Evolutionary conservation across 257 asterid genomes (phyloP).

Genomic region (Voacanga thouarsii): DNA sequence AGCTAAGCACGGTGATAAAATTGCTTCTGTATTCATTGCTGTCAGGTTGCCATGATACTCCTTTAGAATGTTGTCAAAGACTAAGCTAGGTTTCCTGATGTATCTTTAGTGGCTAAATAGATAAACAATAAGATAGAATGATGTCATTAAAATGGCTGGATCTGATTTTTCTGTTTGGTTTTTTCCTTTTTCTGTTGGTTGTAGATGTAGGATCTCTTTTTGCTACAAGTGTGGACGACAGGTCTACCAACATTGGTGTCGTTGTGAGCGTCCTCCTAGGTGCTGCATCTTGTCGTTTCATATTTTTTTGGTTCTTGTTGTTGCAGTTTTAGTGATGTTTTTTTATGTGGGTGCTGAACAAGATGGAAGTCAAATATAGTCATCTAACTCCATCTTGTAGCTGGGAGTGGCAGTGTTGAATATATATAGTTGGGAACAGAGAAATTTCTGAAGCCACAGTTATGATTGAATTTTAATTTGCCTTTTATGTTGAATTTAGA

Average conservation of each 20-base stretch:
- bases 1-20: background rate
- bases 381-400: background rate
- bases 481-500: background rate
- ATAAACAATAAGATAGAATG: background rate
- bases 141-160: background rate
- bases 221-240: slow-evolving; percentile 77
- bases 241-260: slow-evolving; percentile 53
- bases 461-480: too few species aligned
- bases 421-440: background rate
- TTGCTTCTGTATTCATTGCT: background rate
- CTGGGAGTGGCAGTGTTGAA: background rate
- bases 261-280: slow-evolving; percentile 34
- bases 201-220: slow-evolving; percentile 61
- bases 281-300: slow-evolving; percentile 34
- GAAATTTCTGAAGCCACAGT: background rate
- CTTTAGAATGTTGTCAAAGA: too few species aligned
- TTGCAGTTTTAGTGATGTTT: slow-evolving; percentile 23
- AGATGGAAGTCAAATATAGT: background rate
- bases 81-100: background rate
- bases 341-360: slow-evolving; percentile 12
- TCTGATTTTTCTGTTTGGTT: background rate
- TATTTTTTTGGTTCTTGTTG: slow-evolving; percentile 15
- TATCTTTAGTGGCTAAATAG: background rate
- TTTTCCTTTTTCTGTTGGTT: slow-evolving; percentile 4
- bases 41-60: background rate